Evolutionary conservation across 768 basidiomycete species (phyloP).

Genomic region (Rhodotorula graminis): DNA sequence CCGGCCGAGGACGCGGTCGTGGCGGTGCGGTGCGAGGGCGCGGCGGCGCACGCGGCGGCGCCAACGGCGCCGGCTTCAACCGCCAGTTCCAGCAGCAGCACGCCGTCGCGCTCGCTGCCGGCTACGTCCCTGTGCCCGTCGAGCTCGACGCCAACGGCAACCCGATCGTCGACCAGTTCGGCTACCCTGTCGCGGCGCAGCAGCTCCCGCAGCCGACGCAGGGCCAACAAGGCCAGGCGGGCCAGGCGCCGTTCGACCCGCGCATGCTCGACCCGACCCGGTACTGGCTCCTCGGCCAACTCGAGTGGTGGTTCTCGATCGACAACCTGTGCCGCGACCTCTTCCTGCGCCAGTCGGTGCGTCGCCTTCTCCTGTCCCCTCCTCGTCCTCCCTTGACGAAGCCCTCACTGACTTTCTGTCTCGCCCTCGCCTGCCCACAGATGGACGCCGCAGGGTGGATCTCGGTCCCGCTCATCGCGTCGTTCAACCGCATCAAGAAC

Average conservation of each 20-base stretch:
- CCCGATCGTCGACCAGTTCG: slow-evolving; percentile 22
- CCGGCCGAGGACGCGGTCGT: slow-evolving; percentile 2
- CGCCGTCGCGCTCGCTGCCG: slow-evolving; percentile 4
- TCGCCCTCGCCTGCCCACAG: slow-evolving; percentile 50
- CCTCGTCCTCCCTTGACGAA: too few relatives aligned
- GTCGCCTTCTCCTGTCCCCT: neutral
- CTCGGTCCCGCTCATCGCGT: slow-evolving; percentile 69
- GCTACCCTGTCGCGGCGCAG: slow-evolving; percentile 21
- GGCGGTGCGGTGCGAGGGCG: neutral
- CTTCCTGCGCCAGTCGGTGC: slow-evolving; percentile 65
- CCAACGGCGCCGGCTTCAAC: neutral
- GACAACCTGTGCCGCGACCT: slow-evolving; percentile 86
- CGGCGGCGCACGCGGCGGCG: slow-evolving; percentile 11
- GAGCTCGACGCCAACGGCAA: slow-evolving; percentile 15
- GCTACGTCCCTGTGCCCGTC: slow-evolving; percentile 18
- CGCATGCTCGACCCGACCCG: slow-evolving; percentile 57
- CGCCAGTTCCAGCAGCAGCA: slow-evolving; percentile 5
- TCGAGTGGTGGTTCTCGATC: slow-evolving; percentile 87
- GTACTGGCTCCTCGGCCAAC: slow-evolving; percentile 64
- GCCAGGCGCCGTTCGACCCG: slow-evolving; percentile 17
- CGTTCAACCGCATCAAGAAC: slow-evolving; percentile 75
- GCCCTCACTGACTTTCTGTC: too few relatives aligned
- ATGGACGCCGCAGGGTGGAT: slow-evolving; percentile 91
- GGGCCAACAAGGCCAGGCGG: slow-evolving; percentile 6
- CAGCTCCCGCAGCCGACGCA: slow-evolving; percentile 7